Conservation (phyloP, 768 basidiomycete species). For the Aureoboletus auriporus region DNA sequence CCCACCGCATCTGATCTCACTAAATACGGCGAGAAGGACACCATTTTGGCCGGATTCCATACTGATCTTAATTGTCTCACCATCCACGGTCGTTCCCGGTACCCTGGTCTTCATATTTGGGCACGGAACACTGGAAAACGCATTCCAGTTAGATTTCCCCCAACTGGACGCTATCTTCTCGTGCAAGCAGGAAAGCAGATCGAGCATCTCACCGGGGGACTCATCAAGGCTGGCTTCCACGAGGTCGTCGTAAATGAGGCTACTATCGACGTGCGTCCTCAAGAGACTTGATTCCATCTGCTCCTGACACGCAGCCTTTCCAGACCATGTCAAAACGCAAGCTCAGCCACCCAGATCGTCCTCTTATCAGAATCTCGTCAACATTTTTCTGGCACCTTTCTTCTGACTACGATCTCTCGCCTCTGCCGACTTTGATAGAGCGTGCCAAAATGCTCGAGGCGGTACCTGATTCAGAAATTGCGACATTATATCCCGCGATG, state of each 20-base stretch:
- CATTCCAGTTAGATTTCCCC: constrained; percentile 82
- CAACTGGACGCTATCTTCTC: constrained; percentile 73
- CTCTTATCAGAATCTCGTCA: constrained; percentile 90
- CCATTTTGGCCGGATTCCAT: constrained; percentile 92
- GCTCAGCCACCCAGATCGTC: constrained; percentile 62
- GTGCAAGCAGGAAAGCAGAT: constrained; percentile 97
- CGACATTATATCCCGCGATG: constrained; percentile 57
- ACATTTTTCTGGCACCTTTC: constrained; percentile 96
- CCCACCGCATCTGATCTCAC: constrained; percentile 89
- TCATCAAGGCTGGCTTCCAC: constrained; percentile 91
- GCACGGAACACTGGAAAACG: constrained; percentile 90
- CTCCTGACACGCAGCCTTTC: not conserved
- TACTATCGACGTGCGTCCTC: constrained; percentile 58
- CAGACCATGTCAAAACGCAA: constrained; percentile 66
- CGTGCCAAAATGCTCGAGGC: constrained; percentile 44
- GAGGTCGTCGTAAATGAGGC: constrained; percentile 88
- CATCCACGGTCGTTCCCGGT: constrained; percentile 84
- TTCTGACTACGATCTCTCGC: constrained; percentile 74
- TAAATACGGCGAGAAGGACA: constrained; percentile 73
- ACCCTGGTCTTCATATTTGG: constrained; percentile 91
- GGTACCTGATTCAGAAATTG: constrained; percentile 29
- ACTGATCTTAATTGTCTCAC: constrained; percentile 92
- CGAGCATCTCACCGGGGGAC: constrained; percentile 78
- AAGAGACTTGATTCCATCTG: not conserved
- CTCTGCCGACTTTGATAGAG: constrained; percentile 51